A percentile compares a stretch with the other conserved stretches of the same genome.
Conservation (phyloP, 2,329 filamentous ascomycete genomes). For the Lachnellula willkommii region DNA sequence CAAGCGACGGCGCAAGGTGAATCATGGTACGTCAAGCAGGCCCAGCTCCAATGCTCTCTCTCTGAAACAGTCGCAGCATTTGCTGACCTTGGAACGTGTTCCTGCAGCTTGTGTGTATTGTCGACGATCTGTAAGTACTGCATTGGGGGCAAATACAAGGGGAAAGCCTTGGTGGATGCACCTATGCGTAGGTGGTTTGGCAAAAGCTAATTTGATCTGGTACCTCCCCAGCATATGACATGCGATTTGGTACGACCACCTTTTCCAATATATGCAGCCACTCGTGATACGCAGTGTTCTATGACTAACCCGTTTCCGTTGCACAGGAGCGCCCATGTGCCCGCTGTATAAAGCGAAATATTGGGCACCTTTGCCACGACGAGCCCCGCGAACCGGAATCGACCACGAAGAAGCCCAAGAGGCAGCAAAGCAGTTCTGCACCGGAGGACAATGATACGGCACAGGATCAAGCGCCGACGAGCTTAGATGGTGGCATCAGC, state of each 20-base stretch:
- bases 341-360: conserved; percentile 96
- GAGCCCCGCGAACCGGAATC: conserved; percentile 80
- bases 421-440: conserved; percentile 49
- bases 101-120: conserved; percentile 79
- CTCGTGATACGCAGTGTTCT: conserved; percentile 28
- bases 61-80: conserved; percentile 29
- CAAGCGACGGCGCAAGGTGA: conserved; percentile 84
- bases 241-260: conserved; percentile 71
- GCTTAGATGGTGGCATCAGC: conserved; percentile 41
- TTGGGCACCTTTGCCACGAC: conserved; percentile 96
- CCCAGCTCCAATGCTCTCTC: conserved; percentile 18
- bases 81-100: conserved; percentile 35
- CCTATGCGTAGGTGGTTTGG: conserved; percentile 30
- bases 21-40: conserved; percentile 63
- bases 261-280: conserved; percentile 26
- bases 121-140: conserved; percentile 75
- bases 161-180: conserved; percentile 25
- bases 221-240: conserved; percentile 69
- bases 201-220: conserved; percentile 32
- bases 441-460: conserved; percentile 56
- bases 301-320: conserved; percentile 28
- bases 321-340: conserved; percentile 87
- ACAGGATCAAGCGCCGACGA: conserved; percentile 45
- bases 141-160: conserved; percentile 28
- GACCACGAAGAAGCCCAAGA: conserved; percentile 67